phyloP scores from a whole-genome alignment of 2,329 filamentous ascomycete genomes.

The Alternaria solani region DNA sequence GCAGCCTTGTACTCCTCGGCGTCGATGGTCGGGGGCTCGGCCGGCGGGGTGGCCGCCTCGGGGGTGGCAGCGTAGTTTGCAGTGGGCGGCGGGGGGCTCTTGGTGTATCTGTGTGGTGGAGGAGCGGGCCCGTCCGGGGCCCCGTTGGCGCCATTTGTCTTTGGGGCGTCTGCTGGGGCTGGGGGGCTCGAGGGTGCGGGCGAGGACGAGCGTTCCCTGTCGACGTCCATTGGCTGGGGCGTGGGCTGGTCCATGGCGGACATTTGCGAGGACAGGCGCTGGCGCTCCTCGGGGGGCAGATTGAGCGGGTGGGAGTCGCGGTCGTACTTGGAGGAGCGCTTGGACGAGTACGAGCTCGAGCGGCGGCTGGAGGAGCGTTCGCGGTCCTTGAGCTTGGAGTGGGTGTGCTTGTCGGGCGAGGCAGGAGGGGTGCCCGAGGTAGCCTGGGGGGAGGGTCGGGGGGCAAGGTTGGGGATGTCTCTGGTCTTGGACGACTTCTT shows the following conservation, averaged over 20 bases:
- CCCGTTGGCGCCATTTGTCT: slow-evolving; percentile 56
- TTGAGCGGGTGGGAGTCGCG: slow-evolving; percentile 86
- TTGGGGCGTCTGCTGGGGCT: slow-evolving; percentile 56
- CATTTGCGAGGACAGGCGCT: slow-evolving; percentile 73
- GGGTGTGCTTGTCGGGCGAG: slow-evolving; percentile 51
- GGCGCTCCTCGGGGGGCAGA: slow-evolving; percentile 86
- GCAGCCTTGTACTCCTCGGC: slow-evolving; percentile 91
- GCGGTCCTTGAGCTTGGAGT: slow-evolving; percentile 43
- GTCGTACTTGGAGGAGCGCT: slow-evolving; percentile 59
- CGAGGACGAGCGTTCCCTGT: slow-evolving; percentile 68
- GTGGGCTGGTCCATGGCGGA: slow-evolving; percentile 64
- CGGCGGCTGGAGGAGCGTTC: slow-evolving; percentile 38
- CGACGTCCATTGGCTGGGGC: slow-evolving; percentile 77
- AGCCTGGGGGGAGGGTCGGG: slow-evolving; percentile 31
- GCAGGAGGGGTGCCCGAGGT: slow-evolving; percentile 44
- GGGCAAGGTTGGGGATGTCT: slow-evolving; percentile 34
- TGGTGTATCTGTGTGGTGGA: slow-evolving; percentile 71
- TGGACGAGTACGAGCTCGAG: slow-evolving; percentile 44
- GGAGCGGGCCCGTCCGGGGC: slow-evolving; percentile 68
- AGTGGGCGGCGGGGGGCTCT: slow-evolving; percentile 58
- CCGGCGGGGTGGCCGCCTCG: slow-evolving; percentile 50
- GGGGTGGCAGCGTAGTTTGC: slow-evolving; percentile 50
- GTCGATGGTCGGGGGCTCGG: slow-evolving; percentile 67
- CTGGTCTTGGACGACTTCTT: slow-evolving; percentile 45
- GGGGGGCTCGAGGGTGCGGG: slow-evolving; percentile 61